Percentiles rank a stretch among this genome's conserved stretches.
Conservation (phyloP, 1,284 basidiomycete genomes). For the Ceratobasidium sp. region DNA sequence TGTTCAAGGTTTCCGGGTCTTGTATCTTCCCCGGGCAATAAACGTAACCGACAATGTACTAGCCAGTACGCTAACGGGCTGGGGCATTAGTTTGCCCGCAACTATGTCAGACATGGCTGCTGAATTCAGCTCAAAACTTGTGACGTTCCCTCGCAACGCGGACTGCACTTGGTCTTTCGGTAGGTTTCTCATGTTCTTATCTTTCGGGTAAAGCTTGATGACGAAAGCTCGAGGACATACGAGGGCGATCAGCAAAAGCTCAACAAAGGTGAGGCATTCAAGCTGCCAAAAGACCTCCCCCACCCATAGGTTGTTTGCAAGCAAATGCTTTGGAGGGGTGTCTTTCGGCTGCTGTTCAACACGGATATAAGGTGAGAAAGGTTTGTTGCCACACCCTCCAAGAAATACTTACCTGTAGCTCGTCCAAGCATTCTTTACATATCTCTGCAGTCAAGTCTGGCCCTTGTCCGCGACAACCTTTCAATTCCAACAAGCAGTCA, state of each 20-base stretch:
- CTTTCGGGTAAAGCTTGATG: slow-evolving; percentile 57
- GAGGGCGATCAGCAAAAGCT: slow-evolving; percentile 55
- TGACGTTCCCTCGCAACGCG: slow-evolving; percentile 59
- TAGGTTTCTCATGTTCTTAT: slow-evolving; percentile 48
- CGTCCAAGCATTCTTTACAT: background rate
- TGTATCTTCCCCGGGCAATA: slow-evolving; percentile 56
- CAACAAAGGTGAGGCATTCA: slow-evolving; percentile 53
- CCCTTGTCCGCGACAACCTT: background rate
- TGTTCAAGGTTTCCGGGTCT: slow-evolving; percentile 52
- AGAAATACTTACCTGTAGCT: background rate
- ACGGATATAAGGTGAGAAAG: background rate
- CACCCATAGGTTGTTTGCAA: slow-evolving; percentile 60
- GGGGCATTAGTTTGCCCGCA: slow-evolving; percentile 57
- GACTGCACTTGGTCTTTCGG: slow-evolving; percentile 52
- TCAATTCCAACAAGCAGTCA: background rate
- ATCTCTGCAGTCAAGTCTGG: background rate
- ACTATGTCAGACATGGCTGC: slow-evolving; percentile 55
- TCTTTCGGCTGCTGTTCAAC: background rate
- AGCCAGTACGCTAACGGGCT: slow-evolving; percentile 54
- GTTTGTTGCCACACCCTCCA: background rate
- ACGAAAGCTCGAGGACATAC: slow-evolving; percentile 55
- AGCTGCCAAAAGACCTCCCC: slow-evolving; percentile 55
- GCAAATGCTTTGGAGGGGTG: slow-evolving; percentile 52
- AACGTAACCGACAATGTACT: slow-evolving; percentile 58
- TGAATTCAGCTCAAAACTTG: slow-evolving; percentile 55